Evolutionary conservation across 75 land plant genomes (phyloP), one percentile per base, ranked within the genome.

Genomic region (Selaginella moellendorffii): DNA sequence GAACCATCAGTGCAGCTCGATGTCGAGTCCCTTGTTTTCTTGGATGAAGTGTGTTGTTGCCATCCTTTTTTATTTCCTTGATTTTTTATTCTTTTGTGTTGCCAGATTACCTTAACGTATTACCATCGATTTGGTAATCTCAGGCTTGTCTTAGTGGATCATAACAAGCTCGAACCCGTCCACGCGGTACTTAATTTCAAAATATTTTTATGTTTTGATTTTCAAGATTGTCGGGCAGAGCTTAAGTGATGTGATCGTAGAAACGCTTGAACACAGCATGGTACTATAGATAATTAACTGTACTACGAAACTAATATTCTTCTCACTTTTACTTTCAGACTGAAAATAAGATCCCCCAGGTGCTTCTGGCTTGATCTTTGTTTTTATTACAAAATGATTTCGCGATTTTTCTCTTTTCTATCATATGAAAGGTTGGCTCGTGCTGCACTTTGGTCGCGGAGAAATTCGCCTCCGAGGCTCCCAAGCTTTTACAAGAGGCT

Each of bases 151-250:
- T 31, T 77, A 23, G 17, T 80, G 27, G 72, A 79, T 54, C 54
- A 56, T 19, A 61, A 30, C n/a, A 70, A 62, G 27, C 70, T 76
- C 0, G 72, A 78, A 53, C 12, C 73, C 5, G 69, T 53, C 30
- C 78, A 70, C 53, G 82, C 76, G 79, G 82, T 80, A 76, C 20
- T n/a, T n/a, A n/a, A n/a, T n/a, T n/a, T n/a, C n/a, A n/a, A n/a
- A 69, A 77, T 27, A 75, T 72, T 58, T 64, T 69, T 10, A 27
- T 67, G 27, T 69, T 69, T 24, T 74, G 72, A n/a, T n/a, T n/a
- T n/a, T n/a, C n/a, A n/a, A n/a, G n/a, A n/a, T n/a, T n/a, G n/a
- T n/a, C 63, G 63, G 72, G 42, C 64, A 72, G 53, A 58, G 31
- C 66, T 71, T 73, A 53, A 64, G 52, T 52, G 24, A 28, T 24